phyloP scores from a whole-genome alignment of 345 rosid genomes.

The Excoecaria agallocha region DNA sequence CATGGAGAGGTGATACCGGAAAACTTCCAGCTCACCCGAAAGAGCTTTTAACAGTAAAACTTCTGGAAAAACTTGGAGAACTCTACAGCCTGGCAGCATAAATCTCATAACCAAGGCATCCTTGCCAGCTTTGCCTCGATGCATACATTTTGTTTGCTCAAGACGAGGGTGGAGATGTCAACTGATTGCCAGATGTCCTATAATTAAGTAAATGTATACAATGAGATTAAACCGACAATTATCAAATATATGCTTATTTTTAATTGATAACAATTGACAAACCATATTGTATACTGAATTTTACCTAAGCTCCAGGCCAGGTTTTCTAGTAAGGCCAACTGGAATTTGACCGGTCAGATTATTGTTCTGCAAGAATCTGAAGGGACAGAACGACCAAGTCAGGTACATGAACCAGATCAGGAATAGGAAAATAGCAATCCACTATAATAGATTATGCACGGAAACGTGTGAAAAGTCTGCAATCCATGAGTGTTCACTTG shows the following conservation, averaged over 20 bases:
- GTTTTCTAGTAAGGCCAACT: conserved; percentile 43
- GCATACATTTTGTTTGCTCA: conserved; percentile 19
- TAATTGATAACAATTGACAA: background rate
- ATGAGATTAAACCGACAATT: conserved; percentile 20
- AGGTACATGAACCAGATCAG: conserved; percentile 17
- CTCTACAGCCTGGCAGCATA: background rate
- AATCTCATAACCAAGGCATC: background rate
- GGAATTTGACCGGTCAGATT: conserved; percentile 75
- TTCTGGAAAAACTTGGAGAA: conserved; percentile 17
- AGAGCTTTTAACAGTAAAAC: conserved; percentile 14
- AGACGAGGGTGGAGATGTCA: conserved; percentile 35
- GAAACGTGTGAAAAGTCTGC: background rate
- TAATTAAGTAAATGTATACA: conserved; percentile 9
- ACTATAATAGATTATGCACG: background rate
- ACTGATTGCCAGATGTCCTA: conserved; percentile 51
- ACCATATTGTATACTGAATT: conserved; percentile 1
- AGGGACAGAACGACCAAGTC: conserved; percentile 18
- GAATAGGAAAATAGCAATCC: conserved; percentile 1
- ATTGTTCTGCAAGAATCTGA: conserved; percentile 86
- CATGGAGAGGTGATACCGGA: background rate
- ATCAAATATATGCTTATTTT: background rate
- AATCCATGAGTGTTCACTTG: background rate
- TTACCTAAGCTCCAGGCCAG: conserved; percentile 61
- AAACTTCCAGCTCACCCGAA: conserved; percentile 20
- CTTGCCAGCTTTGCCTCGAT: background rate